Base-by-base conservation (phyloP, 148 eudicot species). In the Linanthus parryae region DNA sequence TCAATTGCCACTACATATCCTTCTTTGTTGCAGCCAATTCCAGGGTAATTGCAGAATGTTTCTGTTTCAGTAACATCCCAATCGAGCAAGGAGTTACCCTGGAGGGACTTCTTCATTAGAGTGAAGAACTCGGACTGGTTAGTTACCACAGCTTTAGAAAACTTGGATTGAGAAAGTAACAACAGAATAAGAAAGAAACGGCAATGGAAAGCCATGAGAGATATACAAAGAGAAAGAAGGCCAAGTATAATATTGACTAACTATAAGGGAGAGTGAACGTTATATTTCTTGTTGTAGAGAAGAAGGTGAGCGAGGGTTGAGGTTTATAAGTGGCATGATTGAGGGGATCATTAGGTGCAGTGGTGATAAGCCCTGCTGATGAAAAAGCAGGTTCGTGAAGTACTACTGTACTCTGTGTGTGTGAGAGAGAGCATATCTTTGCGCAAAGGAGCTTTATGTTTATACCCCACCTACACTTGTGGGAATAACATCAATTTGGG, bases 391-490 rank as follows among this genome's bases (percentile, higher is more conserved):
- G 78, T 73, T 76, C 62, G n/a, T 73, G 59, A 14, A 42, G 60
- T 54, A 19, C 52, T 54, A 19, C 52, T 58, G 62, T 57, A 50
- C 49, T 34, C 23, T 40, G 44, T 30, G 30, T 24, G 51, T 37
- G 38, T 37, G 21, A 38, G 19, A 64, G 58, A 53, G 37, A 36
- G 22, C 54, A 43, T 56, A 44, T 59, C 61, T 69, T 71, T 49
- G 74, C 62, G 62, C 67, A 78, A 85, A 76, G 77, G 56, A 48
- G 70, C 88, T 82, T 85, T 85, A 76, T 66, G 73, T 72, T 64
- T 71, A 67, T 75, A 61, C 88, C 80, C 74, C 88, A 13, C 78
- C 82, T 71, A 55, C 55, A 54, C 62, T 64, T 54, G 64, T 54
- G 55, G 65, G 81, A 77, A 77, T 74, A 82, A 69, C 61, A 60